These are phyloP conservation scores for Cronartium quercuum DNA, from an alignment of 1,284 basidiomycete species.

Conservation along the genomic window DNA sequence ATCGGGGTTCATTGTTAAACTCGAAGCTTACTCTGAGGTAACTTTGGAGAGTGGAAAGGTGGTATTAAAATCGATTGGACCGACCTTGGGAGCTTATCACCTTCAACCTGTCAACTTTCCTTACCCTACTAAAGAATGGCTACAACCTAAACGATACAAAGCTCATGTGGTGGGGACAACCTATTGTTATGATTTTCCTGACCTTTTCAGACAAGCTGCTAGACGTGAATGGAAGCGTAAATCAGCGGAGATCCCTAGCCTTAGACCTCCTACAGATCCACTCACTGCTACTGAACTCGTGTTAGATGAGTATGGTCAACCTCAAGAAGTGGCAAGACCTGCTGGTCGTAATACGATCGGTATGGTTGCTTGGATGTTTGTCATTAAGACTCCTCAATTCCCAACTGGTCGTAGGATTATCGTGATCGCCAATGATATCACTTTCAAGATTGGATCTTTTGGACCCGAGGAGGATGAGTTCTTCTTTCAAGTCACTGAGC, in stretches of 20 bases:
- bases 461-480: constrained; percentile 92
- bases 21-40: constrained; percentile 98
- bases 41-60: constrained; percentile 87
- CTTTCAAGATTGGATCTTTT: constrained; percentile 97
- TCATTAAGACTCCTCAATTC: constrained; percentile 85
- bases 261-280: constrained; percentile 68
- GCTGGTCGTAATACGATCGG: constrained; percentile 92
- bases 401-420: constrained; percentile 80
- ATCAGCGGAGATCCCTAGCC: constrained; percentile 56
- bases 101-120: constrained; percentile 83
- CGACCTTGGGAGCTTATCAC: constrained; percentile 82
- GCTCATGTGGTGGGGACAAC: constrained; percentile 98
- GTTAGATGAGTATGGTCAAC: constrained; percentile 83
- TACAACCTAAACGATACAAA: constrained; percentile 97
- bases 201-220: constrained; percentile 92
- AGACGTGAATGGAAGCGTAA: constrained; percentile 78
- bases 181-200: constrained; percentile 97
- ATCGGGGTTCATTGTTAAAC: constrained; percentile 97
- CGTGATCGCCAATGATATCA: constrained; percentile 96
- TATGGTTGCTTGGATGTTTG: constrained; percentile 98
- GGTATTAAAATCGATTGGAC: constrained; percentile 89
- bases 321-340: constrained; percentile 80
- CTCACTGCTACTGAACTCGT: constrained; percentile 82
- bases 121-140: constrained; percentile 96
- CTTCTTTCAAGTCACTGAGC: constrained; percentile 91